These are phyloP conservation scores for Stenocarpella maydis DNA, from an alignment of 2,329 filamentous ascomycete genomes.

Conservation along the genomic window DNA sequence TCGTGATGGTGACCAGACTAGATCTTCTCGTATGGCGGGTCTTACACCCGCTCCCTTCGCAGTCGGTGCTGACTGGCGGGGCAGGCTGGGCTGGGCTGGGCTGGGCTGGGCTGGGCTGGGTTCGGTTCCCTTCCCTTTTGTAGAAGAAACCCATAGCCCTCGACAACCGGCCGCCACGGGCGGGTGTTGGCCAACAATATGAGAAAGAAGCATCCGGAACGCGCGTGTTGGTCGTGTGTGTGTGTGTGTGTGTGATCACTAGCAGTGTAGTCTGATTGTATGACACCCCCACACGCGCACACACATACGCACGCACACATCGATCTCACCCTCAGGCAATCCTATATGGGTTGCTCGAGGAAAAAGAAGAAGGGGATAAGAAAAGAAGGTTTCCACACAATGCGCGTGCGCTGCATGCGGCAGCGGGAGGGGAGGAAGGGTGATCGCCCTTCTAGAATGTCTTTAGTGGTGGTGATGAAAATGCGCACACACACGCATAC, in stretches of 20 bases:
- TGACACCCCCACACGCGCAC: not conserved
- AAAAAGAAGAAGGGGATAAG: not conserved
- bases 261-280: too few species aligned
- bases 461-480: not conserved
- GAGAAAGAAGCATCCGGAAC: not conserved
- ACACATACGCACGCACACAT: not conserved
- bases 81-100: too few species aligned
- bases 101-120: too few species aligned
- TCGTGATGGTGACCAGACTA: not conserved
- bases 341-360: not conserved
- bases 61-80: not conserved
- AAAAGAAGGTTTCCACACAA: not conserved
- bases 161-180: not conserved
- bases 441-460: conserved; percentile 25
- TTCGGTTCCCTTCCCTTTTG: too few species aligned
- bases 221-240: not conserved
- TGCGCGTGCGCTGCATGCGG: not conserved
- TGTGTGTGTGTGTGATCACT: not conserved
- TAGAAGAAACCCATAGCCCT: not conserved
- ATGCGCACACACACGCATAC: too few species aligned
- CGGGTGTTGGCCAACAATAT: not conserved
- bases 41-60: not conserved
- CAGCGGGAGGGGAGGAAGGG: not conserved
- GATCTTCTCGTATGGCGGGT: not conserved
- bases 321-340: not conserved